Base-by-base conservation (phyloP, 371 early-diverging fungal genomes). In the Lichtheimia hyalospora region DNA sequence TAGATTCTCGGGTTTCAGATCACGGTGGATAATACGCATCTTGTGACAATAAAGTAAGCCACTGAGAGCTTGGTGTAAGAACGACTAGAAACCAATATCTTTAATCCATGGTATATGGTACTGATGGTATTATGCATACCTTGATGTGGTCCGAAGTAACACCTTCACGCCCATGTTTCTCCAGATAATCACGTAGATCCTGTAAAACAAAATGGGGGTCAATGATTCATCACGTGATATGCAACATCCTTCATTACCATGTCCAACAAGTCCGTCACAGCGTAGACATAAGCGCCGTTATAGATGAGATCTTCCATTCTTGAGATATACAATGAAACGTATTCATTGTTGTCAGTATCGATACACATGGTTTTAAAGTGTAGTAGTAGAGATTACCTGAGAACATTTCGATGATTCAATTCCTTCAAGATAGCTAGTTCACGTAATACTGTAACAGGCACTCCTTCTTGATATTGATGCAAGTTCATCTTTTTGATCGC, bases 341-440 rank as follows among this genome's bases (percentile, higher is more conserved):
- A 57, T 52, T n/a, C 18, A 16, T 15, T 4, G 0, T 7, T 34
- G 16, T 53, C 10, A 34, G 34, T 34, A 34, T 34, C 2, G 34
- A 8, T 2, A 4, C 10, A 7, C 34, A 34, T 34, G 34, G 10
- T 1, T 34, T 34, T 2, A 34, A 34, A 34, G 8, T 10, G 10
- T 1, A 34, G 1, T 34, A 8, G 67, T 80, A n/a, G n/a, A n/a
- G n/a, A n/a, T n/a, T n/a, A 90, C 91, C 85, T 81, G 48, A 99
- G 91, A 67, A 98, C 90, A 71, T 97, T 94, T 3, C 89, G 83
- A 74, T 99, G 98, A 51, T 90, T 84, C 21, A 98, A 74, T 73
- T 96, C 96, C 74, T 96, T 97, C 16, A 99, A 82, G 18, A 99
- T 72, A 3, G 99, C 94, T 44, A 99, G 95, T 73, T 99, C 99